Percentiles rank a stretch among this genome's conserved stretches.
phyloP scores from a whole-genome alignment of 495 filamentous ascomycete genomes.

The Melanomma pulvis-pyrius region DNA sequence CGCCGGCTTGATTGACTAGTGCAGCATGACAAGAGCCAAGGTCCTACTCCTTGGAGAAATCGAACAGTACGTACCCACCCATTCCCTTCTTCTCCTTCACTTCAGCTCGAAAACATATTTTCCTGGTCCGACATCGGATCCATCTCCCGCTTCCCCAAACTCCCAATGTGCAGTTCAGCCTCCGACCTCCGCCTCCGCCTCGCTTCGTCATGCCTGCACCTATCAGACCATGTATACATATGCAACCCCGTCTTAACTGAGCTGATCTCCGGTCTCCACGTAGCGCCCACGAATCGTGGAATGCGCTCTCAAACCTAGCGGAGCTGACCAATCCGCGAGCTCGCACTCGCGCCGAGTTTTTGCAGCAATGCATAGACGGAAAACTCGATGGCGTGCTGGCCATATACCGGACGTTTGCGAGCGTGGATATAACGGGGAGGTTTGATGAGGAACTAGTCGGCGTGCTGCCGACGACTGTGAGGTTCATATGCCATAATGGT shows the following conservation, averaged over 20 bases:
- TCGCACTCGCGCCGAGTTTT: slow-evolving; percentile 66
- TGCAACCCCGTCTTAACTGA: slow-evolving; percentile 16
- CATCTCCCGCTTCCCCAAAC: background rate
- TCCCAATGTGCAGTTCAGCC: background rate
- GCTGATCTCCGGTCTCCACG: slow-evolving; percentile 22
- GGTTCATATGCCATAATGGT: slow-evolving; percentile 82
- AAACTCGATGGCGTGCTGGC: slow-evolving; percentile 67
- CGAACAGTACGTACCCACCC: slow-evolving; percentile 42
- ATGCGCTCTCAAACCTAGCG: slow-evolving; percentile 53
- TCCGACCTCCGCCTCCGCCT: background rate
- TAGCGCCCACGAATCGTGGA: slow-evolving; percentile 57
- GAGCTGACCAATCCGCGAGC: slow-evolving; percentile 54
- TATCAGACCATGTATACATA: background rate
- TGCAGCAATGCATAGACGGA: slow-evolving; percentile 71
- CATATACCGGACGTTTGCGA: slow-evolving; percentile 77
- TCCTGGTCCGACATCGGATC: slow-evolving; percentile 21
- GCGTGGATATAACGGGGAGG: slow-evolving; percentile 65
- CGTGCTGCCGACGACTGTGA: slow-evolving; percentile 64
- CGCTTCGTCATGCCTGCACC: slow-evolving; percentile 16
- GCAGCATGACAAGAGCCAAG: slow-evolving; percentile 43
- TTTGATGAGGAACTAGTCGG: slow-evolving; percentile 56
- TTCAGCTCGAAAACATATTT: background rate
- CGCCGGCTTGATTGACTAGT: background rate
- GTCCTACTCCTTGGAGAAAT: slow-evolving; percentile 44
- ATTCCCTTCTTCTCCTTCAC: background rate